Conservation (phyloP, 768 basidiomycete species). For the Albatrellus ellisii region DNA sequence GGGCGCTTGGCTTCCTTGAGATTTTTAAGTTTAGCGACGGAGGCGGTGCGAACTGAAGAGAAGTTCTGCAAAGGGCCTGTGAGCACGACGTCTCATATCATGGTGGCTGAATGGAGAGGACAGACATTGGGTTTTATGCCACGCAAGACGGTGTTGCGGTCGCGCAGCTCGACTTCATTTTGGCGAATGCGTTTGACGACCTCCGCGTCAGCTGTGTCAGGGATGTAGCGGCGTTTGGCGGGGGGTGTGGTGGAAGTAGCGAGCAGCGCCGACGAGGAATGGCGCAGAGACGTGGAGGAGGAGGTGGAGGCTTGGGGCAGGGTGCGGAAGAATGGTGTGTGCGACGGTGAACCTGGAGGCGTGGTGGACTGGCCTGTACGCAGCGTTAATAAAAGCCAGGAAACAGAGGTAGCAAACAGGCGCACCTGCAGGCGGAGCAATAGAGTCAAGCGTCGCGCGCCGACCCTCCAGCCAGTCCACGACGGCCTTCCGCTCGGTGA, state of each 20-base stretch:
- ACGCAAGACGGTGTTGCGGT: constrained; percentile 72
- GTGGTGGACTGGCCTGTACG: constrained; percentile 38
- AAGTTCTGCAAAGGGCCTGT: constrained; percentile 52
- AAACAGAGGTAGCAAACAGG: constrained; percentile 24
- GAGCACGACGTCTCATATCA: background rate
- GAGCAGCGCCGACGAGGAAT: constrained; percentile 13
- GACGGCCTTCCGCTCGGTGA: constrained; percentile 77
- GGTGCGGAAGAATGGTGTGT: constrained; percentile 2
- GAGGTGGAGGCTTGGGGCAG: constrained; percentile 6
- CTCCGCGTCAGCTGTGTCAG: constrained; percentile 67
- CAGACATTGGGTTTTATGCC: constrained; percentile 77
- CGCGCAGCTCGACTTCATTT: constrained; percentile 68
- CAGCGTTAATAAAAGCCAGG: background rate
- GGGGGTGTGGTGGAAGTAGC: constrained; percentile 52
- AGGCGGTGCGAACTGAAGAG: constrained; percentile 46
- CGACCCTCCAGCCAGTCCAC: constrained; percentile 76
- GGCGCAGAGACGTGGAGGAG: constrained; percentile 9
- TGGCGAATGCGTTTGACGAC: constrained; percentile 75
- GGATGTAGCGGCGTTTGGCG: constrained; percentile 64
- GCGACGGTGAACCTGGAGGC: constrained; percentile 43
- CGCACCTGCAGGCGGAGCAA: constrained; percentile 22
- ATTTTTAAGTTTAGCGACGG: constrained; percentile 69
- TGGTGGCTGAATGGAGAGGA: constrained; percentile 1
- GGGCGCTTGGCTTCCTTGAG: constrained; percentile 53
- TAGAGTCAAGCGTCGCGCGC: constrained; percentile 32